phyloP scores from a whole-genome alignment of 2,329 filamentous ascomycete species.

The Penicillium sp. region DNA sequence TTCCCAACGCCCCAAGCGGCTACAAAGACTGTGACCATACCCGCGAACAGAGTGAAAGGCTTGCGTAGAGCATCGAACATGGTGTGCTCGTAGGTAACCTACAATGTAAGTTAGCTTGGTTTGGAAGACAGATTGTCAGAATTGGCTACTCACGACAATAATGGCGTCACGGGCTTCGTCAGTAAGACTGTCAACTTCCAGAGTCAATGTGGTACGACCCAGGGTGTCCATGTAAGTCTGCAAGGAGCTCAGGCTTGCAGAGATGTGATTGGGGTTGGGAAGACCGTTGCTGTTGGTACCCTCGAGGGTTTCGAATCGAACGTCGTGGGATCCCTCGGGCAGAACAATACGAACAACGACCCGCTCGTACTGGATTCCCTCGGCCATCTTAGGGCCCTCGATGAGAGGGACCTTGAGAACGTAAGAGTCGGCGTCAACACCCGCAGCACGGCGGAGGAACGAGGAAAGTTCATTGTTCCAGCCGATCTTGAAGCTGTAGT shows the following conservation, averaged over 20 bases:
- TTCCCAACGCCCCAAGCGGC: conserved; percentile 73
- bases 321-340: conserved; percentile 78
- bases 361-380: conserved; percentile 83
- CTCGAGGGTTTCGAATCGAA: conserved; percentile 68
- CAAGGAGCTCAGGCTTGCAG: conserved; percentile 64
- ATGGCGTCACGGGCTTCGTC: conserved; percentile 86
- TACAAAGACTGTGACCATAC: conserved; percentile 72
- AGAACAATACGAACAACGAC: conserved; percentile 80
- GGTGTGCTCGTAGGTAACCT: conserved; percentile 82
- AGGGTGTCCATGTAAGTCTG: conserved; percentile 92
- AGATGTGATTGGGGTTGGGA: conserved; percentile 58
- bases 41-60: conserved; percentile 77
- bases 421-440: conserved; percentile 65
- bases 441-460: conserved; percentile 66
- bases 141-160: conserved; percentile 57
- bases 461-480: conserved; percentile 86
- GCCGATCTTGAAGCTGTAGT: conserved; percentile 93
- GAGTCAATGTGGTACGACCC: conserved; percentile 77
- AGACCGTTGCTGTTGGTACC: conserved; percentile 66
- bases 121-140: neutral
- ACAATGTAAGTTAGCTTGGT: conserved; percentile 4
- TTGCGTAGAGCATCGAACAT: conserved; percentile 76
- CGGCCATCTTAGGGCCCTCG: conserved; percentile 81
- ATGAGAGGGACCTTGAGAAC: conserved; percentile 89
- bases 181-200: conserved; percentile 82